Percentiles rank a stretch among this genome's conserved stretches.
phyloP scores from a whole-genome alignment of 73 alveolate species.

The Tetrahymena borealis region DNA sequence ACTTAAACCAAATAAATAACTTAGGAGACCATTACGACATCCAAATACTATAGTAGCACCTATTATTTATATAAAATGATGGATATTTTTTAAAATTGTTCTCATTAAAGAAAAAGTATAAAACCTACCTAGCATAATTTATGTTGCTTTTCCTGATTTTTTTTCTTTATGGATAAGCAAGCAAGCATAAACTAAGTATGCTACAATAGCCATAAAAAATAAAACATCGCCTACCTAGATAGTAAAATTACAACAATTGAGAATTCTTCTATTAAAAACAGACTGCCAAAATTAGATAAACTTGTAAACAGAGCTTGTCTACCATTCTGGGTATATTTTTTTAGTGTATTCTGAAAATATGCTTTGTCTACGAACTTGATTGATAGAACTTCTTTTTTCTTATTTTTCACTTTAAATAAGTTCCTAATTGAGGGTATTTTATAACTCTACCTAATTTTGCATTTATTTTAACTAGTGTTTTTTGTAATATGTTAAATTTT shows the following conservation, averaged over 20 bases:
- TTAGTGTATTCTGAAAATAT: too few relatives aligned
- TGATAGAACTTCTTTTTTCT: too few relatives aligned
- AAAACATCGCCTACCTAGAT: background rate
- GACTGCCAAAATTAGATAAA: background rate
- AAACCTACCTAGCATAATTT: background rate
- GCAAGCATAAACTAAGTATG: background rate
- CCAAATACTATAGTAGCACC: background rate
- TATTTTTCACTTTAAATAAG: too few relatives aligned
- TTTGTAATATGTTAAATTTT: too few relatives aligned
- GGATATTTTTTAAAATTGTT: background rate
- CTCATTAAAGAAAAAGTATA: background rate
- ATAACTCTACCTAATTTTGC: too few relatives aligned
- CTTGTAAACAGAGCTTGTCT: background rate
- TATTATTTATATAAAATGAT: background rate
- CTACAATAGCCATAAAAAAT: background rate
- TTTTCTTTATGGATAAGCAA: background rate
- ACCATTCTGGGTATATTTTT: too few relatives aligned
- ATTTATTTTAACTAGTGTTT: too few relatives aligned
- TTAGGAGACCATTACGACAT: background rate
- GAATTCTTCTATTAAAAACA: background rate
- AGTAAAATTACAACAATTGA: background rate
- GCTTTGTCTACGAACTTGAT: too few relatives aligned
- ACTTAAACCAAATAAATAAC: background rate
- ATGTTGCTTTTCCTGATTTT: background rate
- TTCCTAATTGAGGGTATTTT: too few relatives aligned